Evolutionary conservation across 441 rosid species (phyloP), one percentile per base, ranked within the genome.

Genomic region (Pelargonium myrrhifolium): DNA sequence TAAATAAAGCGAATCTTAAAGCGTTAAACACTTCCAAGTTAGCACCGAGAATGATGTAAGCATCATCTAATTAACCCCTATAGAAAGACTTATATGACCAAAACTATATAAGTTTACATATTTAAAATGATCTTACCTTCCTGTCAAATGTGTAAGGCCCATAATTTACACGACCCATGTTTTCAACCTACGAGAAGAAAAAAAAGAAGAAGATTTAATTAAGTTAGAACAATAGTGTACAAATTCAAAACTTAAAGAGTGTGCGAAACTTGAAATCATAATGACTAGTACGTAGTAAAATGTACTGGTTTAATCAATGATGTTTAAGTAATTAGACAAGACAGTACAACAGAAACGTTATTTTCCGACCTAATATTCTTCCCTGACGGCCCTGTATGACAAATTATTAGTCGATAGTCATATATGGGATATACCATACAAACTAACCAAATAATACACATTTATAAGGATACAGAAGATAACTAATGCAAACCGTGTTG

Each of bases 151-250:
- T 28, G 85, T 82, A 87, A 22, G 68, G 71, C 37, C 99, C 99
- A 72, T 91, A 89, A 77, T 93, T 93, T 65, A 91, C 82, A 22
- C 86, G 96, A 55, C 99, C 99, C 92, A 87, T 82, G 81, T 93
- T 93, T 79, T 93, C 99, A 80, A 93, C 99, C 97, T 93, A 75
- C 7, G 78, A 62, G 66, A 64, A 59, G 39, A 15, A 31, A 65
- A 58, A 37, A 10, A 22, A 35, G 39, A n/a, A n/a, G n/a, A n/a
- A n/a, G 12, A 6, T 45, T 14, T 6, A 15, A 15, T 63, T 1
- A 67, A 45, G 6, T 12, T 63, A 28, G 31, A 31, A 56, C n/a
- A 37, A 63, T 1, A 68, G 21, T 6, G 9, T 49, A 9, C 6
- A 43, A 21, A 59, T 65, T 60, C 21, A 43, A 28, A 60, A 65